Percentiles rank a stretch among this genome's conserved stretches.
phyloP scores from a whole-genome alignment of 306 rosid species.

The Castanea mollissima region DNA sequence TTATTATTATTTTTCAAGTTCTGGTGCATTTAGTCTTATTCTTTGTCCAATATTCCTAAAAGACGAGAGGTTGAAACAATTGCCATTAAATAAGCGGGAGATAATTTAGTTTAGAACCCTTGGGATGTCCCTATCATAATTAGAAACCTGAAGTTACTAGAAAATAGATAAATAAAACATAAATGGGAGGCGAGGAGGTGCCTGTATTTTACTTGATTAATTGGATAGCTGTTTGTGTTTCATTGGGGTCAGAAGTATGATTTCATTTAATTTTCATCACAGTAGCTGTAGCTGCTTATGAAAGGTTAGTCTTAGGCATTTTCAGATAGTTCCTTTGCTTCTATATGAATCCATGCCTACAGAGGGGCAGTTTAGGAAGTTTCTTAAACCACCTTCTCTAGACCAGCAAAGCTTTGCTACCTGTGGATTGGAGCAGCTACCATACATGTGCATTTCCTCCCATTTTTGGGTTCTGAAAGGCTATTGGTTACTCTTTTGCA shows the following conservation, averaged over 20 bases:
- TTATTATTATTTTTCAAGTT: neutral
- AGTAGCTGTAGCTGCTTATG: neutral
- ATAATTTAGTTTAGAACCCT: neutral
- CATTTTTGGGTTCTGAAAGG: neutral
- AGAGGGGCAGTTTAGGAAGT: neutral
- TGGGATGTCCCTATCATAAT: neutral
- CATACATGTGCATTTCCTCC: constrained; percentile 3
- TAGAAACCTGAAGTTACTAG: neutral
- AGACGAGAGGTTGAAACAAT: neutral
- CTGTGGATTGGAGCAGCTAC: neutral
- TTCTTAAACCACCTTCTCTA: neutral
- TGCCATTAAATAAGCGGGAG: neutral
- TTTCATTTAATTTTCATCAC: neutral
- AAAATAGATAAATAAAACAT: neutral
- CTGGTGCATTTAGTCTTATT: neutral
- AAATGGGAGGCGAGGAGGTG: neutral
- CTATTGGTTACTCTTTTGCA: neutral
- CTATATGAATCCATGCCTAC: neutral
- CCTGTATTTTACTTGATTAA: neutral
- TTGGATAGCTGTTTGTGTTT: neutral
- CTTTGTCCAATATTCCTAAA: neutral
- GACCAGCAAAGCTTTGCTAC: neutral
- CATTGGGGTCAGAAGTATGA: neutral
- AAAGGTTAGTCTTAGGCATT: neutral
- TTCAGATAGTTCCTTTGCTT: neutral